Evolutionary conservation across 1,139 yeast species (phyloP), one percentile per base, ranked within the genome.

Genomic region (Debaryomyces robertsiae): DNA sequence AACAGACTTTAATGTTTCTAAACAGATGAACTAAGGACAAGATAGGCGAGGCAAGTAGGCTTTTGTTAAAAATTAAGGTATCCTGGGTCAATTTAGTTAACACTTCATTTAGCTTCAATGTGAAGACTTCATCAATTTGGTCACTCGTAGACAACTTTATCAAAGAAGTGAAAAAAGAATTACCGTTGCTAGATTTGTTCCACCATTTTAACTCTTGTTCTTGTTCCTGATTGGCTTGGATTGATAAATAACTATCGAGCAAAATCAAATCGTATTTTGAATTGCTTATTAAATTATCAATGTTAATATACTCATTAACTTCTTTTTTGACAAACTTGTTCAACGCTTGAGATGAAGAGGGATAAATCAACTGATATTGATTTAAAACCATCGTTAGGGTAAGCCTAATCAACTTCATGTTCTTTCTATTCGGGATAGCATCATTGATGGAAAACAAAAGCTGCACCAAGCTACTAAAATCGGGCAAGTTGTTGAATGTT

Each of bases 111-210:
- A 63, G 56, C 39, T 62, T 65, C 41, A 51, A 48, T 6, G 49
- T 48, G 27, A 57, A 55, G 3, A 52, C 43, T 9, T 47, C 49
- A 22, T 49, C 53, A 7, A 54, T 38, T 3, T 45, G 40, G n/a
- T 52, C 48, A 2, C 50, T 42, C 6, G 68, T 61, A 2, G 76
- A 64, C 29, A 85, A 63, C 47, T 77, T 74, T 32, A 84, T 51
- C 42, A 87, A 63, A 10, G 78, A 75, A 0, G 87, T 76, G 53
- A 85, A 84, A 41, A 84, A 67, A 0, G 89, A 79, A 44, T 69
- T 65, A 2, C 58, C 54, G 3, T 63, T 65, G 3, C 71, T 61
- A 18, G 72, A 60, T 46, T 75, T 80, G 76, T 86, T 83, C 91
- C 93, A 86, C 73, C 84, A 84, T 42, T 67, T 67, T 36, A 69